A percentile compares a stretch with the other conserved stretches of the same genome.
These are phyloP conservation scores for Ophiostoma montium DNA, from an alignment of 2,329 filamentous ascomycete species.

Conservation along the genomic window DNA sequence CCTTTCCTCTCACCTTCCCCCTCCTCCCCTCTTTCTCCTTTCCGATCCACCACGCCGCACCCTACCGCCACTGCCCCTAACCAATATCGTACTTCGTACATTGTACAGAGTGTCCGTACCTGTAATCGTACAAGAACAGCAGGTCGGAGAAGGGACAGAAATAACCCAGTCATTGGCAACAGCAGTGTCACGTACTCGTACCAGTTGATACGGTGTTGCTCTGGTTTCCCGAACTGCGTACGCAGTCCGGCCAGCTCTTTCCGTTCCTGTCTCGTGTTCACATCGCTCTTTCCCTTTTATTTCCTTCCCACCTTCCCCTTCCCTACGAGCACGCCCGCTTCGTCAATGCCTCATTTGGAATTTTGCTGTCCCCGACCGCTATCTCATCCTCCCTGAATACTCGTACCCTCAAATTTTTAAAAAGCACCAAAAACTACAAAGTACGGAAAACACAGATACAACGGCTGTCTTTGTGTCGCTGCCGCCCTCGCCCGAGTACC, in stretches of 20 bases:
- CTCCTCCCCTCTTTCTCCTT: conserved; percentile 2
- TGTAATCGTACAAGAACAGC: too few relatives aligned
- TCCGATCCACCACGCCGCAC: not conserved
- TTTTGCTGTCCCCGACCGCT: not conserved
- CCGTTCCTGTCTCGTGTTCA: not conserved
- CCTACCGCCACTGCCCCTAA: not conserved
- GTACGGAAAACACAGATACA: not conserved
- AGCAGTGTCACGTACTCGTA: not conserved
- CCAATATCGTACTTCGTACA: too few relatives aligned
- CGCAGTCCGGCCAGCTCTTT: not conserved
- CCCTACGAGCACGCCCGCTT: not conserved
- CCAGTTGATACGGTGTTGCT: not conserved
- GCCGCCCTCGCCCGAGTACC: conserved; percentile 1
- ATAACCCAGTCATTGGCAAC: not conserved
- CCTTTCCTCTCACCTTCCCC: not conserved
- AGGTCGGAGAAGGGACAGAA: not conserved
- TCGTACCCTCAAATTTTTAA: not conserved
- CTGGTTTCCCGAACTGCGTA: not conserved
- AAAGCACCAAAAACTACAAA: not conserved
- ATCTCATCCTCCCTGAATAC: not conserved
- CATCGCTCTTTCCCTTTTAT: too few relatives aligned
- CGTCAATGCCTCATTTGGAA: not conserved
- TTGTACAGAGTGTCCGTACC: too few relatives aligned
- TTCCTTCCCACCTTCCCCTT: not conserved
- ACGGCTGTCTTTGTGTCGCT: not conserved